Percentiles rank a stretch among this genome's conserved stretches.
phyloP scores from a whole-genome alignment of 148 eudicot species.

The Polygonum maritimum region DNA sequence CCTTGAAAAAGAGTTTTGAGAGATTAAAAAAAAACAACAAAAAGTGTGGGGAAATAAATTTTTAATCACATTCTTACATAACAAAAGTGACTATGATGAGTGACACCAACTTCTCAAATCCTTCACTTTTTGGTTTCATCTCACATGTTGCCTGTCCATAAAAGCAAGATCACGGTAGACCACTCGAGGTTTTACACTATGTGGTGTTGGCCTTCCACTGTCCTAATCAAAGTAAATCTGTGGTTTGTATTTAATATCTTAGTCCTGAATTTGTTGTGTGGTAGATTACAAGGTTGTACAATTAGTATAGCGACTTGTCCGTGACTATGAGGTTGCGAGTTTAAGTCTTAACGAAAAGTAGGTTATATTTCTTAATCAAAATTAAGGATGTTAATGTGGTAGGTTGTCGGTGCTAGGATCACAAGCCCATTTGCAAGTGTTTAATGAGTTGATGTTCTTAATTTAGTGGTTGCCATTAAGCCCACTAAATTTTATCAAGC shows the following conservation, averaged over 20 bases:
- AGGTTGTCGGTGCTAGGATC: no score
- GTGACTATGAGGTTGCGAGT: background rate
- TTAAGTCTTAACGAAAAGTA: background rate
- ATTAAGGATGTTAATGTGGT: no score
- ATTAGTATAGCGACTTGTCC: background rate
- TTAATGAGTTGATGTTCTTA: no score
- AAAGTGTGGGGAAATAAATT: background rate
- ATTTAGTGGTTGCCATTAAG: no score
- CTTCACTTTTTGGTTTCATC: background rate
- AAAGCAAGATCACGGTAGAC: background rate
- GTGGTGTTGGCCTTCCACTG: background rate
- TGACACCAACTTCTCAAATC: background rate
- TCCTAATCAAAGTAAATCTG: background rate
- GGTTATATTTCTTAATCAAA: background rate
- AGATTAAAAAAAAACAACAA: background rate
- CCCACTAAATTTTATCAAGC: no score
- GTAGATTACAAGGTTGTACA: background rate
- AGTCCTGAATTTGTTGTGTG: background rate
- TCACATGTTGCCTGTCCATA: constrained; percentile 1
- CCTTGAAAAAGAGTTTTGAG: background rate
- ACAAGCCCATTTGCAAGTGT: no score
- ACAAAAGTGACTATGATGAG: background rate
- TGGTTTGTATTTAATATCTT: background rate
- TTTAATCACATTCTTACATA: background rate
- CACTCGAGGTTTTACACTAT: background rate